phyloP scores from a whole-genome alignment of 768 basidiomycete species.

The Tubosaeta sp. region DNA sequence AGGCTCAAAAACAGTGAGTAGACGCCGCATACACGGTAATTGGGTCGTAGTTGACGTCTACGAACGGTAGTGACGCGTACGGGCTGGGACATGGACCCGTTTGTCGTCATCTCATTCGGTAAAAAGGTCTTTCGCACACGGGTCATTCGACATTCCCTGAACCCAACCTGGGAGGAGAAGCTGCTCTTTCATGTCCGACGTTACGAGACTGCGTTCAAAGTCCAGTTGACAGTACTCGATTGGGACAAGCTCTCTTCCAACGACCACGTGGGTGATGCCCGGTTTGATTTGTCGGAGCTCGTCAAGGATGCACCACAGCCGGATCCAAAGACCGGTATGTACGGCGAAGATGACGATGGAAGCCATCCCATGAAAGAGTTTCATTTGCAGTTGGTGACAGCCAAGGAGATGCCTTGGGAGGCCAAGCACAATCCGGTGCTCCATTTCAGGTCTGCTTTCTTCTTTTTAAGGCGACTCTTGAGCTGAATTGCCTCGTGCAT shows the following conservation, averaged over 20 bases:
- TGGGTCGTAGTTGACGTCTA: not conserved
- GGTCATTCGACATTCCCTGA: conserved; percentile 77
- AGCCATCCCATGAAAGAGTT: conserved; percentile 65
- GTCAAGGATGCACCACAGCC: conserved; percentile 64
- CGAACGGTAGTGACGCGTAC: conserved; percentile 64
- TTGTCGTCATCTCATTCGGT: conserved; percentile 92
- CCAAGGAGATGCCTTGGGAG: conserved; percentile 68
- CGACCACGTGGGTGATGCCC: conserved; percentile 81
- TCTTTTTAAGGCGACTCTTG: not conserved
- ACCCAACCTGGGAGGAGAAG: conserved; percentile 94
- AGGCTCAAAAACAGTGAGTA: conserved; percentile 79
- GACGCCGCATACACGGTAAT: not conserved
- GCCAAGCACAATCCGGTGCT: conserved; percentile 66
- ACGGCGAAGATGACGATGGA: conserved; percentile 34
- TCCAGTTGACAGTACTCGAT: conserved; percentile 83
- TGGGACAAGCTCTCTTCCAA: conserved; percentile 95
- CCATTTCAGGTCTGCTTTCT: conserved; percentile 49
- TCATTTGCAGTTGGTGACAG: conserved; percentile 55
- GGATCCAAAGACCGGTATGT: conserved; percentile 48
- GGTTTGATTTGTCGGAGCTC: conserved; percentile 68
- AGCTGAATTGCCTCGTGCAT: conserved; percentile 5
- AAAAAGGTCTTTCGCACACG: conserved; percentile 96
- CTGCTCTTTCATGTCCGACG: conserved; percentile 90
- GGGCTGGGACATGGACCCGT: conserved; percentile 97
- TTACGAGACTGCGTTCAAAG: conserved; percentile 74